Base-by-base conservation (phyloP, 2,329 filamentous ascomycete genomes). In the Dactylellina cionopaga region DNA sequence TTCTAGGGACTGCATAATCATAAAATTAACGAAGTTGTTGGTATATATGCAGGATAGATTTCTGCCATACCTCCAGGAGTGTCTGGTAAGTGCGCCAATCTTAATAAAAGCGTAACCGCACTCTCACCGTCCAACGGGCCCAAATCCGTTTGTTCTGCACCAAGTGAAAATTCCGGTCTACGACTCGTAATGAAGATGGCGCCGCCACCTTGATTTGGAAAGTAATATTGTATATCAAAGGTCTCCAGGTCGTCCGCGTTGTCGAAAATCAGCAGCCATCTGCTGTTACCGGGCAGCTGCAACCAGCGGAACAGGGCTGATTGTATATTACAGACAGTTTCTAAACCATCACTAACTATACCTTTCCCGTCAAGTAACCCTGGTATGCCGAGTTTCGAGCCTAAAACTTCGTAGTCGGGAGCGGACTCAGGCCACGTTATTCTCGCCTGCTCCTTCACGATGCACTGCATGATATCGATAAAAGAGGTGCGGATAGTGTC, bases 171-270 rank as follows among this genome's bases (percentile, higher is more conserved):
- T 15, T 56, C 35, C 11, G 19, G 35, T 22, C 52, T 56, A 31
- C 52, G 52, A 19, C 35, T 56, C 5, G 35, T 56, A 22, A 56
- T 31, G 35, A 56, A 19, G 35, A 56, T 56, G 24, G 13, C n/a
- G 10, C 52, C 35, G 13, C 13, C 11, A n/a, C 35, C 35, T n/a
- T 27, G 11, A 56, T 43, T 41, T 27, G 52, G 35, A 13, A 56
- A 27, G n/a, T 56, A 56, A 19, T 43, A 15, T 43, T 43, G 2
- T 41, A 56, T 15, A 31, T 39, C 17, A 56, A 56, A 43, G 10
- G 35, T 56, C 22, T 56, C 35, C n/a, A 56, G 24, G n/a, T 56
- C n/a, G n/a, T n/a, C n/a, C n/a, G n/a, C n/a, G n/a, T n/a, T n/a
- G n/a, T n/a, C n/a, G n/a, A n/a, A n/a, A n/a, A n/a, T n/a, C n/a